Evolutionary conservation across 768 basidiomycete species (phyloP).

Genomic region (Inosperma sp.): DNA sequence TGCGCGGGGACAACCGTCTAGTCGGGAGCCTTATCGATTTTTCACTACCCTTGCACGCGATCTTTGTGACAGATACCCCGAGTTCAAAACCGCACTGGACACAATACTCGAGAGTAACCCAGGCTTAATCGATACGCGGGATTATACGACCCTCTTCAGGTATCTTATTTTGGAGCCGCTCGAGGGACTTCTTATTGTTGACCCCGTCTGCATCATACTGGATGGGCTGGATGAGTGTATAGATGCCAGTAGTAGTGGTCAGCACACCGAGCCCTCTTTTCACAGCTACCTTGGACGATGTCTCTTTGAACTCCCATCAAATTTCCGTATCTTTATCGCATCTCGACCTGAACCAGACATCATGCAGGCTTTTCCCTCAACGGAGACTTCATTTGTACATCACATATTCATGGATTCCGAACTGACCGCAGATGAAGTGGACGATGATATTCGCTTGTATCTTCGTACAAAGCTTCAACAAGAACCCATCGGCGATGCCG

Average conservation of each 20-base stretch:
- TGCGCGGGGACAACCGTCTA: conserved; percentile 4
- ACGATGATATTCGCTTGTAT: background rate
- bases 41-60: conserved; percentile 32
- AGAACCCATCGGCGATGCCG: background rate
- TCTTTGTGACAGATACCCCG: conserved; percentile 9
- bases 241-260: conserved; percentile 11
- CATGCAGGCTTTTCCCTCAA: conserved; percentile 3
- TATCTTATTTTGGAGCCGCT: background rate
- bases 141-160: conserved; percentile 1
- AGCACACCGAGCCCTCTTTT: conserved; percentile 18
- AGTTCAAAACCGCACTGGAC: conserved; percentile 7
- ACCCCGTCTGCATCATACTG: conserved; percentile 21
- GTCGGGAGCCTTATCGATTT: conserved; percentile 17
- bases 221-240: conserved; percentile 32
- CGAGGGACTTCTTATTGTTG: background rate
- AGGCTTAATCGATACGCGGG: background rate
- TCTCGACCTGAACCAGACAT: conserved; percentile 30
- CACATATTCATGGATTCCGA: background rate
- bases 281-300: conserved; percentile 21
- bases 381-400: background rate
- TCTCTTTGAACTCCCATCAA: conserved; percentile 14
- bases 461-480: background rate
- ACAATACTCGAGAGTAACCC: conserved; percentile 1
- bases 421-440: background rate
- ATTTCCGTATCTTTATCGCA: conserved; percentile 31